phyloP scores from a whole-genome alignment of 208 protist species.

The Trypanosoma scelopori region DNA sequence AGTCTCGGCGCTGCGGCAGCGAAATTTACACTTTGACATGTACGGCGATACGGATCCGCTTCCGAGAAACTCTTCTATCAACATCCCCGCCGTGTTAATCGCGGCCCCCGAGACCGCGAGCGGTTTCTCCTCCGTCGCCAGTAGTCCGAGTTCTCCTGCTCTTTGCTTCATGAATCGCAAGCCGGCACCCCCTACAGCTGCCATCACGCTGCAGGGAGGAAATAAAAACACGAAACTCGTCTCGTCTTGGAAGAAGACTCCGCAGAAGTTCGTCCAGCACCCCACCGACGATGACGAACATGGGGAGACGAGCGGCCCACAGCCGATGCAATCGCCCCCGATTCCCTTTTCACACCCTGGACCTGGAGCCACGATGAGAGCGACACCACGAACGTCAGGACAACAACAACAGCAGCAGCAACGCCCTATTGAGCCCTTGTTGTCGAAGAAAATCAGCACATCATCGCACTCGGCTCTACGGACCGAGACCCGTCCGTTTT shows the following conservation, averaged over 20 bases:
- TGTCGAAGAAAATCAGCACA: no score
- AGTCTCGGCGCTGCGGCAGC: constrained; percentile 15
- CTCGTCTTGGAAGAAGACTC: neutral
- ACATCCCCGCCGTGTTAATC: constrained; percentile 13
- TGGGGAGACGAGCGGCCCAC: neutral
- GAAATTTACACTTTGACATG: constrained; percentile 17
- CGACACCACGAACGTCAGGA: neutral
- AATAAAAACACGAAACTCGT: neutral
- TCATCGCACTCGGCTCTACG: neutral
- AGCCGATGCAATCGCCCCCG: neutral
- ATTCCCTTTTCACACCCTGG: no score
- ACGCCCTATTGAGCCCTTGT: no score
- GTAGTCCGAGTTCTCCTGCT: constrained; percentile 1
- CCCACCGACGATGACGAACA: no score
- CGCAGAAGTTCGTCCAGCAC: neutral
- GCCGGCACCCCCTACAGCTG: neutral
- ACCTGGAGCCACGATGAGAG: no score
- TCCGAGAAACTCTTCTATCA: constrained; percentile 12
- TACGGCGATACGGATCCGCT: constrained; percentile 11
- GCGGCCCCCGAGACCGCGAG: constrained; percentile 1
- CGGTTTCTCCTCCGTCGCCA: constrained; percentile 5
- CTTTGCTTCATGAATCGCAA: neutral
- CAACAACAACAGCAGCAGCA: no score
- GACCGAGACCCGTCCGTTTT: neutral
- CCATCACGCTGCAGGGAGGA: neutral